These are phyloP conservation scores for Dryas octopetala DNA, from an alignment of 306 rosid species.

Conservation along the genomic window DNA sequence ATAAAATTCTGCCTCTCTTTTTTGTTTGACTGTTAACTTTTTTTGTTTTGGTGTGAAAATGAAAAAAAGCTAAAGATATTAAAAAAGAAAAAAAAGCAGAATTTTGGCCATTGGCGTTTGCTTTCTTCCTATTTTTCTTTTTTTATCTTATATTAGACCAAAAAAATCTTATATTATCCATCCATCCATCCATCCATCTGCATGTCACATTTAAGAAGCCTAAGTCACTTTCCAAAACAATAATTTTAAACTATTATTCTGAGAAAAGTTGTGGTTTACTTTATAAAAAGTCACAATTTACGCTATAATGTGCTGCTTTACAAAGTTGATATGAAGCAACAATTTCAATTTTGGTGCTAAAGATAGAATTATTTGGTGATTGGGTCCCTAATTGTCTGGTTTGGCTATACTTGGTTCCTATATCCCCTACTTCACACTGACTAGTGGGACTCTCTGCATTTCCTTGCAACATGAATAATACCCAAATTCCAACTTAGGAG, in stretches of 20 bases:
- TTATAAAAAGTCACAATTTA: neutral
- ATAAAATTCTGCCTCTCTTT: conserved; percentile 18
- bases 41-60: neutral
- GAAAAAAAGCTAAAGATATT: neutral
- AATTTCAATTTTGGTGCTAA: neutral
- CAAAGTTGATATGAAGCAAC: neutral
- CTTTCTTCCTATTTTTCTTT: neutral
- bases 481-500: too few species aligned
- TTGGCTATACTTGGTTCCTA: too few species aligned
- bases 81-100: neutral
- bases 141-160: too few species aligned
- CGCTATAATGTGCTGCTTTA: neutral
- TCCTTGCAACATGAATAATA: too few species aligned
- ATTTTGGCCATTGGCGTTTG: conserved; percentile 14
- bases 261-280: neutral
- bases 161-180: too few species aligned
- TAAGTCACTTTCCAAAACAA: too few species aligned
- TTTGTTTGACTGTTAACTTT: neutral
- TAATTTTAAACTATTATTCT: too few species aligned
- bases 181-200: too few species aligned
- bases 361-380: neutral
- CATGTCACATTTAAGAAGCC: neutral
- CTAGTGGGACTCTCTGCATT: too few species aligned
- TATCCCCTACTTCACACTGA: too few species aligned
- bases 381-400: neutral